Evolutionary conservation across 2,329 filamentous ascomycete genomes (phyloP).

Genomic region (Tolypocladium ophioglossoides): DNA sequence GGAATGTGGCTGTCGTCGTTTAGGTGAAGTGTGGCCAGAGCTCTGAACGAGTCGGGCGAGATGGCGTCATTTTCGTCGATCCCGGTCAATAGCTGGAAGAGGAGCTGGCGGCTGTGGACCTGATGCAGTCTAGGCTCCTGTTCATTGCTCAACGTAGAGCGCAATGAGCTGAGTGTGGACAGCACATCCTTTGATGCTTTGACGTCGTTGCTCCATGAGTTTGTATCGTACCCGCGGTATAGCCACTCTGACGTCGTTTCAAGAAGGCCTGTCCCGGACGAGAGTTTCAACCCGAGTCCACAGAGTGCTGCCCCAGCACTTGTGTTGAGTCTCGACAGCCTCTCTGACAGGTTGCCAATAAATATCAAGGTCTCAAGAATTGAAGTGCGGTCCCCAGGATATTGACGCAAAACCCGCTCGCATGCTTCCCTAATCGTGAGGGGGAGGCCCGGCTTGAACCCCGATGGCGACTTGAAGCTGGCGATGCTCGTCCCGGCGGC

Average conservation of each 20-base stretch:
- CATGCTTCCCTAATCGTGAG: conserved; percentile 13
- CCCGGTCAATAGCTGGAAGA: conserved; percentile 19
- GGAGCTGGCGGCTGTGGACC: conserved; percentile 9
- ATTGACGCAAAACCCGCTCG: conserved; percentile 7
- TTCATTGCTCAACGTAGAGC: background rate
- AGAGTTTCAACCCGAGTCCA: conserved; percentile 18
- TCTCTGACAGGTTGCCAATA: conserved; percentile 29
- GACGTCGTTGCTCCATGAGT: conserved; percentile 5
- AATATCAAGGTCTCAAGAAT: conserved; percentile 19
- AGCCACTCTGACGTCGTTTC: conserved; percentile 15
- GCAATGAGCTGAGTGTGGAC: conserved; percentile 10
- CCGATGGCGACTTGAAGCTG: conserved; percentile 6
- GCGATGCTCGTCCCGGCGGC: conserved; percentile 9
- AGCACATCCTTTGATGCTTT: conserved; percentile 10
- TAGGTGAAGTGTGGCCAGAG: conserved; percentile 9
- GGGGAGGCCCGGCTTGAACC: conserved; percentile 5
- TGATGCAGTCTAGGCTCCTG: background rate
- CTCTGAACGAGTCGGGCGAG: conserved; percentile 13
- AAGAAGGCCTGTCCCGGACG: conserved; percentile 15
- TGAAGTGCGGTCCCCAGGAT: background rate
- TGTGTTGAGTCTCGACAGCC: conserved; percentile 13
- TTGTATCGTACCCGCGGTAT: conserved; percentile 8
- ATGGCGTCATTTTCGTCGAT: conserved; percentile 11
- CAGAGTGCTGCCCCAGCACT: conserved; percentile 17
- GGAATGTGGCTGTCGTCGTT: background rate